These are phyloP conservation scores for Saccharomycopsis javanensis DNA, from an alignment of 805 yeast genomes.

Conservation along the genomic window DNA sequence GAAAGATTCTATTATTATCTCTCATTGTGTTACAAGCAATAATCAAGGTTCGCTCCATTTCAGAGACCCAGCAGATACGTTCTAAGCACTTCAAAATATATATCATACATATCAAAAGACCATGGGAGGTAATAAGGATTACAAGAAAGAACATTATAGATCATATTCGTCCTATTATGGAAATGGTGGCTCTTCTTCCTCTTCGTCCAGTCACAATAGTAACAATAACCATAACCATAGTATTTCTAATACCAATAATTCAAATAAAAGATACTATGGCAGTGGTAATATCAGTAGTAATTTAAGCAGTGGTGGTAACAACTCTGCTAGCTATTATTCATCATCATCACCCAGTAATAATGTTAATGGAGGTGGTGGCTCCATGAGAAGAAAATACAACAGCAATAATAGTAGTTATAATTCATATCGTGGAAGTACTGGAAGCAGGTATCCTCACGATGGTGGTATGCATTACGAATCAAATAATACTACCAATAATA, in stretches of 20 bases:
- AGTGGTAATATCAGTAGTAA: neutral
- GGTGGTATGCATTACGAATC: neutral
- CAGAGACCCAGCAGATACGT: too few species aligned
- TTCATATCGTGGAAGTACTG: constrained; percentile 10
- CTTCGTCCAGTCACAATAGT: neutral
- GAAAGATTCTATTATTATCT: too few species aligned
- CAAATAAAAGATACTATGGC: neutral
- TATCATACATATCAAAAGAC: neutral
- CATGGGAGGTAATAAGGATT: constrained; percentile 5
- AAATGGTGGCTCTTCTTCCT: neutral
- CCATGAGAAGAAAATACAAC: constrained; percentile 12
- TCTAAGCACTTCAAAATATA: too few species aligned
- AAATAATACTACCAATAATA: neutral
- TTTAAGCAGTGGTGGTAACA: neutral
- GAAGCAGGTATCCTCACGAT: neutral
- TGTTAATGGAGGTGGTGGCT: neutral
- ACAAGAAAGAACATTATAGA: constrained; percentile 16
- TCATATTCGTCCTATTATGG: constrained; percentile 14
- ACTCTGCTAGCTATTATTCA: neutral
- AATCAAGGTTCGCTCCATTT: neutral
- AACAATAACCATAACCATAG: neutral
- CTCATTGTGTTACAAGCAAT: too few species aligned
- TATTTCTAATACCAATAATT: neutral
- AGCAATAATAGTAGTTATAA: constrained; percentile 2
- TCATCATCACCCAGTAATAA: constrained; percentile 4